phyloP scores from a whole-genome alignment of 2,329 filamentous ascomycete species.

The Aspergillus fumigatiaffinis region DNA sequence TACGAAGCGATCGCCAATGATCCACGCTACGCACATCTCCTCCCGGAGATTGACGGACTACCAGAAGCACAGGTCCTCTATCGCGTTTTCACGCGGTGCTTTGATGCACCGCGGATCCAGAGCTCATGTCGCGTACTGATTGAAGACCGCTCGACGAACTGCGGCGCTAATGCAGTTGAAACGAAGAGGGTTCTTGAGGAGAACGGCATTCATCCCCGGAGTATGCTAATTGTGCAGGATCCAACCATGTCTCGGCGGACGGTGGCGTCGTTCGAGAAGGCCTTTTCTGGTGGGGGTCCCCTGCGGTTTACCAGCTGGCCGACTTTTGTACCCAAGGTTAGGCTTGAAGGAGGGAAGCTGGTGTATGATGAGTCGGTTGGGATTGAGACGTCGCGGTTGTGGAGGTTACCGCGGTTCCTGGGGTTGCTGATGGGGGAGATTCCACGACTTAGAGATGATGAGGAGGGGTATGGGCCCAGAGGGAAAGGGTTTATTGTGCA shows the following conservation, averaged over 20 bases:
- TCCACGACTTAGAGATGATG: constrained; percentile 41
- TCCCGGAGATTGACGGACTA: constrained; percentile 26
- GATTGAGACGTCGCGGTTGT: constrained; percentile 23
- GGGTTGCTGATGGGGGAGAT: constrained; percentile 44
- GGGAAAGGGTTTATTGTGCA: constrained; percentile 44
- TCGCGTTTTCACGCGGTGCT: constrained; percentile 27
- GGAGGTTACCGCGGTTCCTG: constrained; percentile 38
- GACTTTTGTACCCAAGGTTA: constrained; percentile 15
- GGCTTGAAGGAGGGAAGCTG: constrained; percentile 1
- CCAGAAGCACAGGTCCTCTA: constrained; percentile 41
- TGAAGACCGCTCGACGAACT: constrained; percentile 46
- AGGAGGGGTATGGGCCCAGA: constrained; percentile 42
- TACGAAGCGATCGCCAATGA: constrained; percentile 39
- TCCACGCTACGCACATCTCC: constrained; percentile 25
- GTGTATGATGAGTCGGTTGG: constrained; percentile 6
- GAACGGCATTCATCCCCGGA: constrained; percentile 17
- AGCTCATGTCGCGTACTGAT: constrained; percentile 31
- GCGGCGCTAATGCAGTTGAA: constrained; percentile 42
- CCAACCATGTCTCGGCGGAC: constrained; percentile 46
- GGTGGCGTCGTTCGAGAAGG: constrained; percentile 39
- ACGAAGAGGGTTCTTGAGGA: constrained; percentile 34
- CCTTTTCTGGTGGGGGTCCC: constrained; percentile 18
- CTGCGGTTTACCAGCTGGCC: constrained; percentile 25
- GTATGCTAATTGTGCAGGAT: constrained; percentile 41
- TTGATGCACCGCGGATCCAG: constrained; percentile 20